phyloP scores from a whole-genome alignment of 2,329 filamentous ascomycete genomes.

The Hypoxylon sp. region DNA sequence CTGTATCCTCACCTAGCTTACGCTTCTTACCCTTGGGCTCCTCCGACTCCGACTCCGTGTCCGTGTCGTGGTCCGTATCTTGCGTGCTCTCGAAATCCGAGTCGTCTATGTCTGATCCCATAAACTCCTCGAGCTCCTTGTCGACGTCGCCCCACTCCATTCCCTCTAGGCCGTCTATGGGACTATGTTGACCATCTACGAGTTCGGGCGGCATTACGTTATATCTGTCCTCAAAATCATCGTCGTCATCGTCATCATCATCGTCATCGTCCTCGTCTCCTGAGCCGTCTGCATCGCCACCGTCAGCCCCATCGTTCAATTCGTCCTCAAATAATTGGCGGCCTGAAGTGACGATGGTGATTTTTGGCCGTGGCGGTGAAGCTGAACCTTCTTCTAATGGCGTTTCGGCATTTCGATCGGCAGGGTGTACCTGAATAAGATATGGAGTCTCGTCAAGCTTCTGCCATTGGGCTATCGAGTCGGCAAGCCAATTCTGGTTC shows the following conservation, averaged over 20 bases:
- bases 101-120: constrained; percentile 67
- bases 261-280: constrained; percentile 56
- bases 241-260: constrained; percentile 55
- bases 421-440: constrained; percentile 80
- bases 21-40: constrained; percentile 54
- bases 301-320: constrained; percentile 59
- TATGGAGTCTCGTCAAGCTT: constrained; percentile 84
- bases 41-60: constrained; percentile 52
- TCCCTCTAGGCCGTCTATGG: constrained; percentile 52
- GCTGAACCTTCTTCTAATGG: constrained; percentile 50
- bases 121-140: constrained; percentile 76
- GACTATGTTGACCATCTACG: constrained; percentile 58
- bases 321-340: constrained; percentile 44
- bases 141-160: constrained; percentile 62
- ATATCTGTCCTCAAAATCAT: constrained; percentile 60
- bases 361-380: constrained; percentile 62
- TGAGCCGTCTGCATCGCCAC: constrained; percentile 60
- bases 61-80: constrained; percentile 50
- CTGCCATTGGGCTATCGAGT: constrained; percentile 87
- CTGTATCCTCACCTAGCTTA: constrained; percentile 47
- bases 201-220: constrained; percentile 66
- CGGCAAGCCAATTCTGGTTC: constrained; percentile 88
- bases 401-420: constrained; percentile 66
- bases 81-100: constrained; percentile 60
- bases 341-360: constrained; percentile 56